Evolutionary conservation across 106 monocot species (phyloP), one percentile per base, ranked within the genome.

Genomic region (Amphibolis antarctica): DNA sequence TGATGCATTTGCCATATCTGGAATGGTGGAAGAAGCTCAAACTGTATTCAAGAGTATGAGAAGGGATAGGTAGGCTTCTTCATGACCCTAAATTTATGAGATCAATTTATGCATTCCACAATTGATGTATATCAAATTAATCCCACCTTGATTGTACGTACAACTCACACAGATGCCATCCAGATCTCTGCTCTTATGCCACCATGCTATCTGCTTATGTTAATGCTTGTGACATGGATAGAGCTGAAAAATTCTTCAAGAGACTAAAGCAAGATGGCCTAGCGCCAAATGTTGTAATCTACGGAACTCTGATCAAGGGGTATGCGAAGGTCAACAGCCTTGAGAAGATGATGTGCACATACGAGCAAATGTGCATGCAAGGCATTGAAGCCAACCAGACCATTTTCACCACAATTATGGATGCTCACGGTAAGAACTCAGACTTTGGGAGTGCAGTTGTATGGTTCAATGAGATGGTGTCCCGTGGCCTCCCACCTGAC

Each of bases 41-140:
- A 98, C 79, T 10, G 96, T 91, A 10, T 98, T 98, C 77, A 90
- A 91, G 78, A 75, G 76, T 62, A 98, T 98, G 96, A 80, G 76
- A 84, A 84, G 90, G 68, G 62, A 91, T 74, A 80, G 68, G 96
- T 94, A 76, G 15, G 27, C 22, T 46, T 60, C 21, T 25, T 55
- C 55, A 70, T 19, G 24, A 57, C 44, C 31, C 6, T 18, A 29
- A 18, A 22, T 43, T 23, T 55, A 25, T 18, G 20, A 44, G 43
- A 61, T 18, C 46, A 45, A 29, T 9, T 53, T 4, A 14, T 17
- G 21, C 46, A 31, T 45, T 18, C n/a, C n/a, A n/a, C n/a, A n/a
- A n/a, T n/a, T n/a, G n/a, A 24, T 21, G 19, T 45, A 52, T 46
- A 30, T 19, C 42, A 69, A 25, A 57, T 56, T 46, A 42, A 46